These are phyloP conservation scores for Calcarisporium arbuscula DNA, from an alignment of 2,329 filamentous ascomycete genomes.

Conservation along the genomic window DNA sequence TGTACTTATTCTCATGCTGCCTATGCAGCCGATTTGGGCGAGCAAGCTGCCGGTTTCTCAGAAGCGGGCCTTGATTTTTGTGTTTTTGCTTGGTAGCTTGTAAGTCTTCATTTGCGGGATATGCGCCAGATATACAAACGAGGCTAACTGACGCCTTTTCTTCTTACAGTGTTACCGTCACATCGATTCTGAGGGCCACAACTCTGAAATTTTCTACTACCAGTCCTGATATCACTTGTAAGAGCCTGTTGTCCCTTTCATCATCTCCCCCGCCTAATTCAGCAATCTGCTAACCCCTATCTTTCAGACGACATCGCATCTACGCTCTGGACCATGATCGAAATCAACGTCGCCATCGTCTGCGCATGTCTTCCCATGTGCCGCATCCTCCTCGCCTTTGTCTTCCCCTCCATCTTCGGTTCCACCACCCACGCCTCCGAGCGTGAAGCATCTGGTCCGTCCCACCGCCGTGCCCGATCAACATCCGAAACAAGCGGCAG, in stretches of 20 bases:
- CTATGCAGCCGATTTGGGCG: constrained; percentile 38
- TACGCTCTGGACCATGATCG: constrained; percentile 32
- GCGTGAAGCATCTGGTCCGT: neutral
- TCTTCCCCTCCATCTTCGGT: constrained; percentile 28
- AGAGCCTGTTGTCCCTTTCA: constrained; percentile 6
- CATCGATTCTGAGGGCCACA: constrained; percentile 34
- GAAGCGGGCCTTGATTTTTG: constrained; percentile 33
- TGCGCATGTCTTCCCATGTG: constrained; percentile 34
- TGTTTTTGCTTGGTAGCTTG: constrained; percentile 37
- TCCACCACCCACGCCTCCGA: constrained; percentile 8
- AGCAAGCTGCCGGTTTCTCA: constrained; percentile 34
- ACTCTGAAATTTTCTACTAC: constrained; percentile 32
- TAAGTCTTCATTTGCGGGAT: too few species aligned
- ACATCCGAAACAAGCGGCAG: constrained; percentile 9
- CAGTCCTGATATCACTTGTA: constrained; percentile 30
- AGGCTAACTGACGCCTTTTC: constrained; percentile 2
- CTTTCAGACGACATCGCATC: constrained; percentile 26
- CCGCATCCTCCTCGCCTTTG: constrained; percentile 28
- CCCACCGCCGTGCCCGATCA: constrained; percentile 5
- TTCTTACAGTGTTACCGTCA: constrained; percentile 27
- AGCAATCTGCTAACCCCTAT: neutral
- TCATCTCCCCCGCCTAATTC: neutral
- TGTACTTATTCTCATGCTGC: constrained; percentile 37
- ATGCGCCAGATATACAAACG: too few species aligned
- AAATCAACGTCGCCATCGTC: constrained; percentile 32